phyloP scores from a whole-genome alignment of 441 rosid genomes.

The Adansonia gregorii region DNA sequence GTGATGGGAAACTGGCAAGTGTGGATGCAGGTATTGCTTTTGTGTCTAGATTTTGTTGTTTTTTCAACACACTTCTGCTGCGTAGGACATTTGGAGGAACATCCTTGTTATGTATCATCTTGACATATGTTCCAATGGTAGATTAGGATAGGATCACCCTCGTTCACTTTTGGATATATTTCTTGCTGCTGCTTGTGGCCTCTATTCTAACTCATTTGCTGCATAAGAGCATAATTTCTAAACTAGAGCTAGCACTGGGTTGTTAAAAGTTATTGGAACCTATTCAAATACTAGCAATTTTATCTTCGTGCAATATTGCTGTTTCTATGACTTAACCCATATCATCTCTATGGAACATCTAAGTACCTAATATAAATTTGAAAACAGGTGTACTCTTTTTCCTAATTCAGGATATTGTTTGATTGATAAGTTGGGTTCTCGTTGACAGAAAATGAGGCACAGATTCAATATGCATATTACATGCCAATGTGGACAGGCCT shows the following conservation, averaged over 20 bases:
- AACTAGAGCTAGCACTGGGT: not conserved
- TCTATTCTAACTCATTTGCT: not conserved
- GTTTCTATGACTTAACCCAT: not conserved
- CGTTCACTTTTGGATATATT: constrained; percentile 11
- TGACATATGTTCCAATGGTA: not conserved
- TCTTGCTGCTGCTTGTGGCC: not conserved
- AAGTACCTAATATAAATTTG: not conserved
- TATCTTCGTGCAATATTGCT: not conserved
- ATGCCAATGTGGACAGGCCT: not conserved
- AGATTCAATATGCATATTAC: not conserved
- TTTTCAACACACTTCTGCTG: constrained; percentile 9
- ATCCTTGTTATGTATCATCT: not conserved
- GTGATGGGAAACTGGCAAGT: constrained; percentile 93
- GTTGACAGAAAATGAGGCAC: not conserved
- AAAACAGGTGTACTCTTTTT: constrained; percentile 1
- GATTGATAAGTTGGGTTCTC: not conserved
- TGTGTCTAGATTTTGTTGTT: not conserved
- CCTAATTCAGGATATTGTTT: constrained; percentile 1
- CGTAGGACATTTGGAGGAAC: constrained; percentile 13
- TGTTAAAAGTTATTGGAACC: constrained; percentile 1
- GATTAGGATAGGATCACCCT: not conserved
- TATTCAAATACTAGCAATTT: constrained; percentile 6
- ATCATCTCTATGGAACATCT: not conserved
- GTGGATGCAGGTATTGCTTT: constrained; percentile 84
- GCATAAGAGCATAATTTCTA: not conserved